These are phyloP conservation scores for Kodamaea hsintzibuensis DNA, from an alignment of 805 yeast genomes.

Conservation along the genomic window DNA sequence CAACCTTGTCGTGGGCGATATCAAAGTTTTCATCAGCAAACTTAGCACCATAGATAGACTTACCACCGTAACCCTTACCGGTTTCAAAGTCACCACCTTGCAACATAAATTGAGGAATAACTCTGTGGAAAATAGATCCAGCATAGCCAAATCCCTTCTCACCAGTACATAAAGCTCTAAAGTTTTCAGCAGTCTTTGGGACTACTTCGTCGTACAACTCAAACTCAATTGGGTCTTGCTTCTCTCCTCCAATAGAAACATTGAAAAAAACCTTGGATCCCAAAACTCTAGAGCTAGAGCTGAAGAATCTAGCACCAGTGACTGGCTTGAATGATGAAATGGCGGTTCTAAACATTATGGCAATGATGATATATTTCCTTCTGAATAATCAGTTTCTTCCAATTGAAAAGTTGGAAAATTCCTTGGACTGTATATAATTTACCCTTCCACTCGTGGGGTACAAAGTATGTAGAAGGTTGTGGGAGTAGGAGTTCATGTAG, in stretches of 20 bases:
- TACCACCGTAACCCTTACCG: slow-evolving; percentile 93
- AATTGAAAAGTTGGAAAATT: not conserved
- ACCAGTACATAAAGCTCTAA: slow-evolving; percentile 83
- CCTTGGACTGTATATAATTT: not conserved
- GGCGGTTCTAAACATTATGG: slow-evolving; percentile 23
- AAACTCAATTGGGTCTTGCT: slow-evolving; percentile 40
- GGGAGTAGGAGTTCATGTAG: too few relatives aligned
- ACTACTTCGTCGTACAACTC: slow-evolving; percentile 50
- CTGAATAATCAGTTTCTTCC: not conserved
- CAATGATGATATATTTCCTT: not conserved
- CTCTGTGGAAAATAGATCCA: slow-evolving; percentile 91
- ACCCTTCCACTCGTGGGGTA: too few relatives aligned
- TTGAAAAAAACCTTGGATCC: slow-evolving; percentile 60
- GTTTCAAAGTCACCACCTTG: slow-evolving; percentile 79
- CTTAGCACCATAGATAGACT: slow-evolving; percentile 74
- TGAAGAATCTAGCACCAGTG: slow-evolving; percentile 47
- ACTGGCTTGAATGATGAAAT: slow-evolving; percentile 16
- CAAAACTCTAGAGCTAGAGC: slow-evolving; percentile 44
- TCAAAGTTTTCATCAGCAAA: slow-evolving; percentile 68
- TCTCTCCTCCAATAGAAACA: slow-evolving; percentile 54
- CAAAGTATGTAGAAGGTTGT: too few relatives aligned
- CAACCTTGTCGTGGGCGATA: slow-evolving; percentile 75
- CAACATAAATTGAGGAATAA: slow-evolving; percentile 93
- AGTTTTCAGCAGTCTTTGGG: slow-evolving; percentile 80
- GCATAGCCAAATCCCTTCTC: slow-evolving; percentile 93